Evolutionary conservation across 495 filamentous ascomycete genomes (phyloP), one percentile per base, ranked within the genome.

Genomic region (Chaetomium fimeti): DNA sequence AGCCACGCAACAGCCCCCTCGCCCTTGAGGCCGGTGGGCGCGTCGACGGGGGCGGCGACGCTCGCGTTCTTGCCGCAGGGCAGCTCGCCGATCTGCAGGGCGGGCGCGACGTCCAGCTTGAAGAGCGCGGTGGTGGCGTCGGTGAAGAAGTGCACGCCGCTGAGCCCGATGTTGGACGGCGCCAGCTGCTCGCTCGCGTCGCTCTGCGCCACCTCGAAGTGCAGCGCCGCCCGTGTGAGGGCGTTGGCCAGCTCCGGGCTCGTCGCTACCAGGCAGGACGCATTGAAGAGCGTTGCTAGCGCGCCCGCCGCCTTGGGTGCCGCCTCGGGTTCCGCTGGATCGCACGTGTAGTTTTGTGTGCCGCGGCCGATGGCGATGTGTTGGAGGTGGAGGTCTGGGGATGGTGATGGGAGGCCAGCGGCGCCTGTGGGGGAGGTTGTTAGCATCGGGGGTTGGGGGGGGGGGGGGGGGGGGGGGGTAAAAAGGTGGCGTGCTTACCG

Each of bases 261-360:
- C 64, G 83, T 79, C 38, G 86, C 81, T 9, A 89, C 89, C 28
- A 91, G 71, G 80, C 93, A 98, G 56, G 89, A 89, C 49, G 84
- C 88, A 77, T 98, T 90, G 87, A 88, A 97, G 65, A 98, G 91
- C 27, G 82, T 87, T 53, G 94, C 94, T 20, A 91, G 74, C 60
- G 94, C 94, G 64, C 94, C 94, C 47, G 82, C 73, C 20, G 86
- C 75, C 5, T 72, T 72, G n/a, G 93, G 93, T 0, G 76, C 72
- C 0, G 86, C 82, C 1, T 80, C 75, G 3, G 84, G 70, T 66
- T 84, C 82, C 59, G 77, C 77, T 38, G 81, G 72, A 42, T 83
- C 79, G 81, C 93, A 97, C 62, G 91, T 92, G 76, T 97, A 98
- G 82, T 97, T 97, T 79, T 97, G 85, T 13, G 88, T 93, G 43